Evolutionary conservation across 148 eudicot species (phyloP), one percentile per base, ranked within the genome.

Genomic region (Mesembryanthemum crystallinum): DNA sequence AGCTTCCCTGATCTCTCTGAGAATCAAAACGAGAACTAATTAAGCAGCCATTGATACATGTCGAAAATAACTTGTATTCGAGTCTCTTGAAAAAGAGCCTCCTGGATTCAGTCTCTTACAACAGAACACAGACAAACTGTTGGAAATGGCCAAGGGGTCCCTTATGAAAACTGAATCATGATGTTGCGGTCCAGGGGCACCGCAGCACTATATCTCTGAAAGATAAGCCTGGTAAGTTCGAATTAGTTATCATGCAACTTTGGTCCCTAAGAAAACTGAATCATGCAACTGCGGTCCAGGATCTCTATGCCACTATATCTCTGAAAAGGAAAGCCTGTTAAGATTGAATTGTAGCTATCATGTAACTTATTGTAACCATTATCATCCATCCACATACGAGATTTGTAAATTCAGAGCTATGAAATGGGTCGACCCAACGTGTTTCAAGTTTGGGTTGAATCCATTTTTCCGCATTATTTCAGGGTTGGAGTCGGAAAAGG

Each of bases 1-100:
- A 88, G 83, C 62, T 81, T 83, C 25, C 84, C 88, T n/a, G 86
- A 83, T 72, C n/a, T 69, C 49, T 33, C 65, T 29, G 77, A 67
- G 32, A 29, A 42, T 33, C 67, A 45, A 29, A 64, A 64, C 18
- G 63, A 64, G 33, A 59, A 23, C 45, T 54, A 33, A 75, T n/a
- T 45, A 49, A 52, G 39, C 21, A 28, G 12, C 5, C 3, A 23
- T 23, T 60, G 9, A 35, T 29, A 35, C 52, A 54, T 52, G 72
- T 64, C 17, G 32, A 0, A 6, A 17, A 27, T 29, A 24, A 45
- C 47, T 51, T 64, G 42, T 17, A 67, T 8, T 73, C 65, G n/a
- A 37, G 21, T 21, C 18, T 13, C 2, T 45, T 12, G n/a, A n/a
- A 3, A 71, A 51, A 23, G 45, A 18, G 33, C 28, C 65, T 45